Evolutionary conservation across 768 basidiomycete species (phyloP).

Genomic region (Kwoniella mangroviensis): DNA sequence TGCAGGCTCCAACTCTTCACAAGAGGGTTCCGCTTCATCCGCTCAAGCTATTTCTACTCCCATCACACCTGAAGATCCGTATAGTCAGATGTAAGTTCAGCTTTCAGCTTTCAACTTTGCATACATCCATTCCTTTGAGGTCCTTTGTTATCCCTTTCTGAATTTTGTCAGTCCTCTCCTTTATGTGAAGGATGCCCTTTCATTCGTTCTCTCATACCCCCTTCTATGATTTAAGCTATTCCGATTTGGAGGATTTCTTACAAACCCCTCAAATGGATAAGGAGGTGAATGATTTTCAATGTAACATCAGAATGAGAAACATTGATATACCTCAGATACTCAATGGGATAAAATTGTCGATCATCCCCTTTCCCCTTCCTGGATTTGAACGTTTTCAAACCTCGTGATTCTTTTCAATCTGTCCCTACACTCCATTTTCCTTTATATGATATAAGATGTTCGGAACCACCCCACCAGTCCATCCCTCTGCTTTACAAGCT

Average conservation of each 20-base stretch:
- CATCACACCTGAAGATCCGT: conserved; percentile 14
- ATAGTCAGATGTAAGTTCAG: conserved; percentile 19
- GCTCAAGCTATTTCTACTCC: neutral
- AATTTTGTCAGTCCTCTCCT: neutral
- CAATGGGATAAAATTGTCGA: neutral
- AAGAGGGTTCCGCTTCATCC: neutral
- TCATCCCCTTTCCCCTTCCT: neutral
- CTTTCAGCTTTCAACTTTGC: neutral
- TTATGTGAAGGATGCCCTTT: conserved; percentile 15
- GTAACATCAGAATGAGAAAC: neutral
- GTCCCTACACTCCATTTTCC: neutral
- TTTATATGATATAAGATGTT: conserved; percentile 17
- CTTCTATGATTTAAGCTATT: neutral
- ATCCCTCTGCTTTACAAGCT: conserved; percentile 15
- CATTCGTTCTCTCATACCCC: neutral
- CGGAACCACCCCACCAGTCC: conserved; percentile 23
- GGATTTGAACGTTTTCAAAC: neutral
- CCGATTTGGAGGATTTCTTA: neutral
- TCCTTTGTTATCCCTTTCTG: neutral
- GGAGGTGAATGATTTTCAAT: neutral
- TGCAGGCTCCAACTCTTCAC: neutral
- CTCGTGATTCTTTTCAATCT: neutral
- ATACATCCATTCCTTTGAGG: neutral
- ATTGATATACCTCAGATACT: neutral
- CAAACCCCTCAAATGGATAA: neutral